Percentiles rank a stretch among this genome's conserved stretches.
phyloP scores from a whole-genome alignment of 441 rosid genomes.

The Erysimum pusillum region DNA sequence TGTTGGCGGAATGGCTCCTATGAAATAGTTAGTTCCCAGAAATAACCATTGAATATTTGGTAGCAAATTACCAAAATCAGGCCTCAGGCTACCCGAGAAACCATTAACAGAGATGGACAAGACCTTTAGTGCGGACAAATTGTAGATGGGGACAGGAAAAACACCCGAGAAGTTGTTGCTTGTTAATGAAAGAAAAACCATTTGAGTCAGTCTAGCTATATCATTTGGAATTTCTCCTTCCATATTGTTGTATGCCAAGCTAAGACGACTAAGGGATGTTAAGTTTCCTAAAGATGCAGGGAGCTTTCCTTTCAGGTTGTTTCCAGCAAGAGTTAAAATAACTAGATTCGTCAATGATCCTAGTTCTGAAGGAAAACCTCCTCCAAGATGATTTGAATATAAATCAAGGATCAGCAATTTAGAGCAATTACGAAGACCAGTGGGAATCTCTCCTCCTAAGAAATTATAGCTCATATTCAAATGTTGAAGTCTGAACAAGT shows the following conservation, averaged over 20 bases:
- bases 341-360: not conserved
- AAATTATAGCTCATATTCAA: not conserved
- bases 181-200: too few relatives aligned
- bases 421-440: too few relatives aligned
- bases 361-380: not conserved
- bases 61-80: not conserved
- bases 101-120: not conserved
- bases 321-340: not conserved
- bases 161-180: slow-evolving; percentile 1
- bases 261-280: too few relatives aligned
- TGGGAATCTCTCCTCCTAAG: not conserved
- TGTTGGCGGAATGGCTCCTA: not conserved
- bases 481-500: not conserved
- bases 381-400: not conserved
- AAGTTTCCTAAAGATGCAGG: slow-evolving; percentile 18
- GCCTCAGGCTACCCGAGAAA: not conserved
- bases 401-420: not conserved
- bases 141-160: not conserved
- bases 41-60: not conserved
- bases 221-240: slow-evolving; percentile 6
- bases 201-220: not conserved
- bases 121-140: not conserved
- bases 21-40: not conserved
- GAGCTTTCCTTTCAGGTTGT: not conserved
- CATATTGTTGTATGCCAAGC: too few relatives aligned